These are phyloP conservation scores for Blastomyces emzantsi DNA, from an alignment of 2,329 filamentous ascomycete species.

Conservation along the genomic window DNA sequence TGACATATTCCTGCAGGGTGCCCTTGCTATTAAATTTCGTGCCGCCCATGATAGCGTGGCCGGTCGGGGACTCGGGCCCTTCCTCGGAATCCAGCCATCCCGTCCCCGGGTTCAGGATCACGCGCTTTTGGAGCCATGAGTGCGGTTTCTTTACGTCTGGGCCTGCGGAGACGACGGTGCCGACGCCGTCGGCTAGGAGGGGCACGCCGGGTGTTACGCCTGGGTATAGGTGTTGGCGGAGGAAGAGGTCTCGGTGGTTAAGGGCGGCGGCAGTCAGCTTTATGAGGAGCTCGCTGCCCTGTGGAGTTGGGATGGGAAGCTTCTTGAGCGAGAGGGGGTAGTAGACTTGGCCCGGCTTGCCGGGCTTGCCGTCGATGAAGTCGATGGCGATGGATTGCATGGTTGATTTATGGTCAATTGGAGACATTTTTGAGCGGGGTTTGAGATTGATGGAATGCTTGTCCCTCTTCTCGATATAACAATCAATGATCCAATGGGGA, in stretches of 20 bases:
- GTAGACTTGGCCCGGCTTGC: constrained; percentile 79
- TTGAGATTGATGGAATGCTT: background rate
- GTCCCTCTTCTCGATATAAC: background rate
- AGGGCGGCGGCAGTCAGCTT: constrained; percentile 70
- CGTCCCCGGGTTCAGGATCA: constrained; percentile 67
- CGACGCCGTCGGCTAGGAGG: constrained; percentile 73
- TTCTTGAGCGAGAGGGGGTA: constrained; percentile 46
- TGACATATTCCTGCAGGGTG: constrained; percentile 64
- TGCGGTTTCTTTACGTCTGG: constrained; percentile 42
- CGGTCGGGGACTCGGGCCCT: constrained; percentile 56
- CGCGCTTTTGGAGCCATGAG: constrained; percentile 54
- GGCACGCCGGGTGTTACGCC: constrained; percentile 69
- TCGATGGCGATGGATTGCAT: constrained; percentile 40
- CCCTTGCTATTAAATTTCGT: constrained; percentile 57
- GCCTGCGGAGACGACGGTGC: constrained; percentile 59
- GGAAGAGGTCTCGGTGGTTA: constrained; percentile 93
- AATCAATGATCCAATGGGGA: background rate
- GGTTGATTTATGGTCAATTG: background rate
- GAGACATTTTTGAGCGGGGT: background rate
- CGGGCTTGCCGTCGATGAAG: constrained; percentile 51
- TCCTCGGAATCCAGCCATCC: constrained; percentile 65
- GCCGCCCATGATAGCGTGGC: constrained; percentile 41
- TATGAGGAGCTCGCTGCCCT: constrained; percentile 61
- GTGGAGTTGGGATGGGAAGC: constrained; percentile 54
- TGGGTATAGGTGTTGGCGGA: constrained; percentile 86